phyloP scores from a whole-genome alignment of 2,329 filamentous ascomycete species.

The Whalleya microplaca region DNA sequence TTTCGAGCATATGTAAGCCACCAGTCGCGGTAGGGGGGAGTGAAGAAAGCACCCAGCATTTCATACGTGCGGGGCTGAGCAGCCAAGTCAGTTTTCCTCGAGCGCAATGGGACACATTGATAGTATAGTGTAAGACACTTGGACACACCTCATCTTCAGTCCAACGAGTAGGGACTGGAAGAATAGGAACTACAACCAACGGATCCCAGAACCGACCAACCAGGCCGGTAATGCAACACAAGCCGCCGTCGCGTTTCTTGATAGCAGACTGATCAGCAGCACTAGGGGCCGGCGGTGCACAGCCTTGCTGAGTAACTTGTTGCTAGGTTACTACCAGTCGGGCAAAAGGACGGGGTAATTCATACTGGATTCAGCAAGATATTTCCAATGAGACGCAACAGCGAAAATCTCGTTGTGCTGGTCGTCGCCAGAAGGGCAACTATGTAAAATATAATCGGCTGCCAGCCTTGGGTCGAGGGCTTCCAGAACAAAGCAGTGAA shows the following conservation, averaged over 20 bases:
- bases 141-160: conserved; percentile 21
- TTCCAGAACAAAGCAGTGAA: conserved; percentile 13
- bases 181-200: conserved; percentile 26
- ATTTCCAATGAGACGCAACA: conserved; percentile 31
- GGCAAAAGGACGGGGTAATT: not conserved
- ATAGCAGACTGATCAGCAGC: conserved; percentile 12
- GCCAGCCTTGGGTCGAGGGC: conserved; percentile 16
- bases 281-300: conserved; percentile 14
- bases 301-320: conserved; percentile 17
- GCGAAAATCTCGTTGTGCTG: not conserved
- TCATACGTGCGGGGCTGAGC: conserved; percentile 16
- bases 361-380: conserved; percentile 33
- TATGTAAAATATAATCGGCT: conserved; percentile 14
- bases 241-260: conserved; percentile 27
- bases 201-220: conserved; percentile 24
- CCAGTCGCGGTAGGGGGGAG: conserved; percentile 36
- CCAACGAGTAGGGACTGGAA: conserved; percentile 30
- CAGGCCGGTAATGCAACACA: conserved; percentile 33
- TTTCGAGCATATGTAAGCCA: conserved; percentile 33
- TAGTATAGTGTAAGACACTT: not conserved
- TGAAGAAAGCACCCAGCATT: conserved; percentile 38
- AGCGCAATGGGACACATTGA: too few species aligned
- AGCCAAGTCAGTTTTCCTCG: not conserved
- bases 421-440: not conserved
- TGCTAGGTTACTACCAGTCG: not conserved